Evolutionary conservation across 1,284 basidiomycete genomes (phyloP).

Genomic region (Ustilago xerochloae): DNA sequence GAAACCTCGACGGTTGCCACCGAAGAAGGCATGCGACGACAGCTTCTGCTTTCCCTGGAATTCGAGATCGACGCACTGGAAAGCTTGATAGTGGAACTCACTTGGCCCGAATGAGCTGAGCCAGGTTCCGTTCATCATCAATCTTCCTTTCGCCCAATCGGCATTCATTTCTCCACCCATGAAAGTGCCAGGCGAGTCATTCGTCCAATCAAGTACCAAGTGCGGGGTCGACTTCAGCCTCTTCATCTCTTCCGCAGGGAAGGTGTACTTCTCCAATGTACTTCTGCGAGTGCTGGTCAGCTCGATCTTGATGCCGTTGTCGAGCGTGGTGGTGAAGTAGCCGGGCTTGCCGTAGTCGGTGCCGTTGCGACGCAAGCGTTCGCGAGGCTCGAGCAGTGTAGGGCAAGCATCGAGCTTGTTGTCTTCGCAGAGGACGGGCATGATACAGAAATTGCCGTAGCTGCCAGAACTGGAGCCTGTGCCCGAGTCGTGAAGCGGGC

Average conservation of each 20-base stretch:
- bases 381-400: slow-evolving; percentile 53
- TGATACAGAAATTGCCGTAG: slow-evolving; percentile 59
- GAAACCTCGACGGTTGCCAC: slow-evolving; percentile 51
- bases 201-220: slow-evolving; percentile 60
- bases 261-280: slow-evolving; percentile 59
- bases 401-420: slow-evolving; percentile 50
- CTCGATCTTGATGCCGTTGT: slow-evolving; percentile 59
- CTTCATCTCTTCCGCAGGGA: slow-evolving; percentile 32
- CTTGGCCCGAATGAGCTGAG: slow-evolving; percentile 48
- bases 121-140: slow-evolving; percentile 57
- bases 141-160: slow-evolving; percentile 37
- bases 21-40: slow-evolving; percentile 50
- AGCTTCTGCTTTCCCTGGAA: slow-evolving; percentile 49
- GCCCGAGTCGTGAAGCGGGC: slow-evolving; percentile 57
- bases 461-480: slow-evolving; percentile 57
- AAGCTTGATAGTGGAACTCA: slow-evolving; percentile 46
- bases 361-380: slow-evolving; percentile 33
- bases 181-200: slow-evolving; percentile 58
- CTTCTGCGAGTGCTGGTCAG: slow-evolving; percentile 51
- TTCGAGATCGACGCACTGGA: slow-evolving; percentile 54
- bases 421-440: slow-evolving; percentile 55
- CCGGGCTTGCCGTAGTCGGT: slow-evolving; percentile 53
- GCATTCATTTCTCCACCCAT: slow-evolving; percentile 46
- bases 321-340: slow-evolving; percentile 57
- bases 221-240: slow-evolving; percentile 33